Percentiles rank a stretch among this genome's conserved stretches.
Evolutionary conservation across 495 filamentous ascomycete genomes (phyloP).

Genomic region (Hypoxylon intermedium): DNA sequence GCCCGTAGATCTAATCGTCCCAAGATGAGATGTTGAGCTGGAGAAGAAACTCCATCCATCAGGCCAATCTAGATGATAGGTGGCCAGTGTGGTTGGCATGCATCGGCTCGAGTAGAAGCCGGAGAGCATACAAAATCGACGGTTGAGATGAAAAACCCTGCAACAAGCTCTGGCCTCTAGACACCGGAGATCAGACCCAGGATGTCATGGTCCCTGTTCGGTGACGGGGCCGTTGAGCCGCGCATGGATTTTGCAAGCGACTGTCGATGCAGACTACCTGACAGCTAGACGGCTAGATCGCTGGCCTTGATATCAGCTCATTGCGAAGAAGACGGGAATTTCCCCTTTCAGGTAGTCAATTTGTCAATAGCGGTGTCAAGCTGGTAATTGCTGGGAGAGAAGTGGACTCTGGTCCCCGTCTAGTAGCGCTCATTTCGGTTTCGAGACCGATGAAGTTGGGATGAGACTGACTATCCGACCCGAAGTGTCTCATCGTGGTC

Average conservation of each 20-base stretch:
- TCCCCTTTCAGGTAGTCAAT: constrained; percentile 15
- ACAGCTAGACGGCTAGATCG: too few species aligned
- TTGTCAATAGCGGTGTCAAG: constrained; percentile 22
- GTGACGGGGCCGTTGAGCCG: constrained; percentile 33
- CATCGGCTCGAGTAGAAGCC: constrained; percentile 39
- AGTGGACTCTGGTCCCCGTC: constrained; percentile 24
- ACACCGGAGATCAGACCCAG: constrained; percentile 25
- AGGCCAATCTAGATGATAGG: constrained; percentile 27
- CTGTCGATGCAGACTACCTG: too few species aligned
- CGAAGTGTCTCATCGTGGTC: constrained; percentile 38
- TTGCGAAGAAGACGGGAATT: constrained; percentile 4
- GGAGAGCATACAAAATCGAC: constrained; percentile 24
- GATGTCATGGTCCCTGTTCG: constrained; percentile 23
- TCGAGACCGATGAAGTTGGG: constrained; percentile 37
- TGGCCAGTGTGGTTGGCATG: constrained; percentile 10
- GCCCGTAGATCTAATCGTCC: constrained; percentile 41
- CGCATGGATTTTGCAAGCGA: neutral
- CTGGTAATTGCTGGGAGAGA: neutral
- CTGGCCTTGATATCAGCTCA: constrained; percentile 29
- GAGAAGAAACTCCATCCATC: constrained; percentile 23
- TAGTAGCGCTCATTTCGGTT: constrained; percentile 27
- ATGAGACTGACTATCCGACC: constrained; percentile 45
- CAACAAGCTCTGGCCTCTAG: constrained; percentile 5
- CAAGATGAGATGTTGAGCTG: constrained; percentile 38
- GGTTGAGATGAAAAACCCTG: constrained; percentile 20